These are phyloP conservation scores for Pseudocercospora fijiensis DNA, from an alignment of 2,329 filamentous ascomycete species.

Conservation along the genomic window DNA sequence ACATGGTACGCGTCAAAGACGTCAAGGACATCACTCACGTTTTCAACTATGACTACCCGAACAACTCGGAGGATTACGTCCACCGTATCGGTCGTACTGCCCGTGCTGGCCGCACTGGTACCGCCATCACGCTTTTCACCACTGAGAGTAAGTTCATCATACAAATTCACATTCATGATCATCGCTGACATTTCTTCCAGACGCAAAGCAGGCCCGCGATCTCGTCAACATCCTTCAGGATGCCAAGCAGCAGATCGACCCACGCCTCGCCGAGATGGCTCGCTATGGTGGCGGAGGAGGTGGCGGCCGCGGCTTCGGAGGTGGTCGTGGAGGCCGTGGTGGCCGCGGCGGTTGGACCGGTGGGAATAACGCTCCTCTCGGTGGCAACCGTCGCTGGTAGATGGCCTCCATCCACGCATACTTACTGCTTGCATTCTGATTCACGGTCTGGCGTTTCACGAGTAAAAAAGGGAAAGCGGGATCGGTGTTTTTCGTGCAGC, in stretches of 20 bases:
- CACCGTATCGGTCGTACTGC: slow-evolving; percentile 68
- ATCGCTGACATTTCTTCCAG: slow-evolving; percentile 41
- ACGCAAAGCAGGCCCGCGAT: slow-evolving; percentile 76
- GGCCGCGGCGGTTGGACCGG: slow-evolving; percentile 51
- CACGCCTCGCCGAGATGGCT: slow-evolving; percentile 91
- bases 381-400: slow-evolving; percentile 57
- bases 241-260: slow-evolving; percentile 97
- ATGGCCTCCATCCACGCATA: slow-evolving; percentile 5
- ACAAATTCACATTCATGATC: slow-evolving; percentile 26
- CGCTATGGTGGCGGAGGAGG: slow-evolving; percentile 83
- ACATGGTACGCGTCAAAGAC: slow-evolving; percentile 72
- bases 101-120: slow-evolving; percentile 82
- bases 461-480: slow-evolving; percentile 20
- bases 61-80: slow-evolving; percentile 75
- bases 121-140: slow-evolving; percentile 97
- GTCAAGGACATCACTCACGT: slow-evolving; percentile 99
- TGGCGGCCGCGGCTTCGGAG: slow-evolving; percentile 58
- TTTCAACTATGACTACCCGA: slow-evolving; percentile 99
- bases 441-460: slow-evolving; percentile 25
- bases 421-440: slow-evolving; percentile 21
- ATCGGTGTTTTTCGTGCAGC: slow-evolving; percentile 7
- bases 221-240: slow-evolving; percentile 89
- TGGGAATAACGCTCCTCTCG: slow-evolving; percentile 59
- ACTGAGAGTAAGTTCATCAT: slow-evolving; percentile 78
- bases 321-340: slow-evolving; percentile 38